Base-by-base conservation (phyloP, 805 yeast genomes). In the Barnettozyma sucrosica region DNA sequence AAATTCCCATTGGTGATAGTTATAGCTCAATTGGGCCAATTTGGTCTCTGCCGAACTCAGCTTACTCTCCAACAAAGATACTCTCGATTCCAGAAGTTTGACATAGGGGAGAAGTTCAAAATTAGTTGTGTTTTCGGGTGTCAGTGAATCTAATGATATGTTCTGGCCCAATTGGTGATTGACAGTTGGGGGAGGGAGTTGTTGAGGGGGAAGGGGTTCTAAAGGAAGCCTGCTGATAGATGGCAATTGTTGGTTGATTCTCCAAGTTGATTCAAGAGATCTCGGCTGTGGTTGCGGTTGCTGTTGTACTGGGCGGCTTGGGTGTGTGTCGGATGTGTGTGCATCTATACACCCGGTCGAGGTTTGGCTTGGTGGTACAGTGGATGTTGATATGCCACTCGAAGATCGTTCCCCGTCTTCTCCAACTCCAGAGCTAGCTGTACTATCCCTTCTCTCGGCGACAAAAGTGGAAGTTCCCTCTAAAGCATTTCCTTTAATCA, bases 11-110 rank as follows among this genome's bases (percentile, higher is more conserved):
- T 46, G 49, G 18, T 55, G 55, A 16, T 54, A 45, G 11, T 46
- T 47, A 36, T 51, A 53, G 8, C 50, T 44, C 44, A 56, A 39
- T 16, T 58, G 56, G 3, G 57, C 49, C 7, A 58, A 28, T 42
- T 53, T 58, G 2, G 53, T 48, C 39, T 58, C 62, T 3, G 62
- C 53, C 5, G 45, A 14, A 7, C 47, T 36, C 32, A 58, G 24
- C 38, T 55, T 55, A 9, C 44, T 47, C 41, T 58, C 63, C n/a
- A 58, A 36, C 11, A 45, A 20, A 1, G 56, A 46, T 10, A 58
- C 47, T 23, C 62, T 48, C 2, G 55, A 48, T 43, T 59, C 63
- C 7, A 59, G 41, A 16, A 55, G 36, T 34, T 55, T 57, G 3
- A 59, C 55, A 42, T 59, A 57, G 0, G 53, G 55, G 19, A 56